These are phyloP conservation scores for Oropetium thomaeum DNA, from an alignment of 176 grass and related monocot genomes.

Conservation along the genomic window DNA sequence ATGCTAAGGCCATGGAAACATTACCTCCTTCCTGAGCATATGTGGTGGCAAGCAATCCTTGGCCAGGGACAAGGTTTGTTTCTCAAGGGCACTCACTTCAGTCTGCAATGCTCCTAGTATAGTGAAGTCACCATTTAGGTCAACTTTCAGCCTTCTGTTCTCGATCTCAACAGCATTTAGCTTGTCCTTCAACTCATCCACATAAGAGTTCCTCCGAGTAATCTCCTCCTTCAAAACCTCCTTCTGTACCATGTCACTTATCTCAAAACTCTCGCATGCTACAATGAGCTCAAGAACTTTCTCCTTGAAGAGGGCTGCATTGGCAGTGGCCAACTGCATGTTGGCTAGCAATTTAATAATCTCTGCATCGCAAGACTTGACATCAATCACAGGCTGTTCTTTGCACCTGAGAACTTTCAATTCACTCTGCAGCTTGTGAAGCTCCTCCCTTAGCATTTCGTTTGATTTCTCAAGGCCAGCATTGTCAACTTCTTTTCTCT, in stretches of 20 bases:
- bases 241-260: constrained; percentile 71
- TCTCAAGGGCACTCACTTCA: constrained; percentile 67
- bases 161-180: constrained; percentile 63
- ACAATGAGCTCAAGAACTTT: constrained; percentile 73
- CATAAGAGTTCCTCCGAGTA: constrained; percentile 56
- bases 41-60: constrained; percentile 49
- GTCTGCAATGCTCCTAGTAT: constrained; percentile 59
- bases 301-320: constrained; percentile 72
- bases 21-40: constrained; percentile 67
- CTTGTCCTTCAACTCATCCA: constrained; percentile 73
- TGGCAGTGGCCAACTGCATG: constrained; percentile 69
- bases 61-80: constrained; percentile 56
- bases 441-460: constrained; percentile 43
- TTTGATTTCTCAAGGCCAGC: constrained; percentile 53
- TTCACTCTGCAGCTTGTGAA: constrained; percentile 47
- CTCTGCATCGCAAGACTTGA: constrained; percentile 55
- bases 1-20: background rate
- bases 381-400: constrained; percentile 50
- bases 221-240: constrained; percentile 85
- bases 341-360: constrained; percentile 59
- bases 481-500: constrained; percentile 51
- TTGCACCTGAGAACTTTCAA: constrained; percentile 43
- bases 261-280: constrained; percentile 80
- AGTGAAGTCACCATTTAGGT: constrained; percentile 63
- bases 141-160: constrained; percentile 78